Percentiles rank a stretch among this genome's conserved stretches.
These are phyloP conservation scores for Avena sativa DNA, from an alignment of 176 grass and related monocot genomes.

Conservation along the genomic window DNA sequence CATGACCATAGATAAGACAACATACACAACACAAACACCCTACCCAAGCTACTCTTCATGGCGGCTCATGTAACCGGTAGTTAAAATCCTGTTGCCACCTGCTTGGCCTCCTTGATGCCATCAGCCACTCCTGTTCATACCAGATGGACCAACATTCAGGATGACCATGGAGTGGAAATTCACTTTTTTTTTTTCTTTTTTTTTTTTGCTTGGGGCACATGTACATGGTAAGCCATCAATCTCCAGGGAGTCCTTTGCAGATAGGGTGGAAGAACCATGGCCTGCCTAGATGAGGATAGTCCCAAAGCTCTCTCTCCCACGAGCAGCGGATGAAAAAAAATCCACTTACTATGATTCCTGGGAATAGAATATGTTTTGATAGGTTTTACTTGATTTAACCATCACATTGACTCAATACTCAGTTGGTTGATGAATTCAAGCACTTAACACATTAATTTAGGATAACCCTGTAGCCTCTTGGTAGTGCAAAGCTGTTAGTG, in stretches of 20 bases:
- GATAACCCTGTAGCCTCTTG: neutral
- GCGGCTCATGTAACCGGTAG: neutral
- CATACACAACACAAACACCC: neutral
- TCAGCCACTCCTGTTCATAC: neutral
- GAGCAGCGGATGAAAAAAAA: neutral
- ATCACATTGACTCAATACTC: neutral
- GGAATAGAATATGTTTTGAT: constrained; percentile 5
- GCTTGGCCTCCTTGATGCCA: neutral
- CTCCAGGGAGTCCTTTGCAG: neutral
- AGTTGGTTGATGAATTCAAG: neutral
- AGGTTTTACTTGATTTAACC: constrained; percentile 11
- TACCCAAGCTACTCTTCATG: neutral
- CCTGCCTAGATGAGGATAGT: neutral
- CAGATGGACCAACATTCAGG: constrained; percentile 25
- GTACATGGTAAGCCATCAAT: neutral
- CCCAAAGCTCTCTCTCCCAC: neutral
- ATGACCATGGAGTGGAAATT: neutral
- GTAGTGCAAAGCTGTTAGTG: neutral
- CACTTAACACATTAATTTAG: constrained; percentile 18
- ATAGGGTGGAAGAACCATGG: neutral
- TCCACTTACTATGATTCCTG: neutral
- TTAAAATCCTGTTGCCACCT: neutral
- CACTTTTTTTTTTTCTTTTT: neutral
- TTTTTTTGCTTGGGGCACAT: neutral
- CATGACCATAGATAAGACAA: neutral